These are phyloP conservation scores for Boletus insuetus DNA, from an alignment of 768 basidiomycete genomes.

Conservation along the genomic window DNA sequence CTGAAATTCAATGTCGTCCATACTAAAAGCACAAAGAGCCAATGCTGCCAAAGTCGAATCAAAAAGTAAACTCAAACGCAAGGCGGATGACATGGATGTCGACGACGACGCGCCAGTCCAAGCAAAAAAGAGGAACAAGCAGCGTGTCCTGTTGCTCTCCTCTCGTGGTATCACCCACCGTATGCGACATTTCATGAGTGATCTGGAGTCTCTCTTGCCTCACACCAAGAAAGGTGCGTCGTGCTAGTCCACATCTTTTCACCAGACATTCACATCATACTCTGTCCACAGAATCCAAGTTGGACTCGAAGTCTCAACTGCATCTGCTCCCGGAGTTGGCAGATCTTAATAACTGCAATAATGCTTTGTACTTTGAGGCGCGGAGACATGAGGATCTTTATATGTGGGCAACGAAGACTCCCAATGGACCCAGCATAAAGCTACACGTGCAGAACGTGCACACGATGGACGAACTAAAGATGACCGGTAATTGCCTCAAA, in stretches of 20 bases:
- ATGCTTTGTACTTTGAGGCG: conserved; percentile 95
- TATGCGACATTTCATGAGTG: conserved; percentile 97
- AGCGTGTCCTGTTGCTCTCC: conserved; percentile 88
- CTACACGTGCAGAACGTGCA: conserved; percentile 98
- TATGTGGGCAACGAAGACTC: conserved; percentile 94
- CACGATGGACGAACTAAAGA: conserved; percentile 99
- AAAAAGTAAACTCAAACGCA: conserved; percentile 55
- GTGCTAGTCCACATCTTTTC: not conserved
- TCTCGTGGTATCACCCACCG: conserved; percentile 94
- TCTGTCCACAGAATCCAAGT: conserved; percentile 75
- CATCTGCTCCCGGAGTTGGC: conserved; percentile 93
- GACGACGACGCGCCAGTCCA: conserved; percentile 43
- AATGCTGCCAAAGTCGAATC: conserved; percentile 50
- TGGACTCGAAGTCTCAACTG: conserved; percentile 94
- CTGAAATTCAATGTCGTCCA: conserved; percentile 51
- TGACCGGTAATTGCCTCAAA: conserved; percentile 98
- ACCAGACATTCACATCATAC: not conserved
- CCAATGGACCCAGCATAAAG: conserved; percentile 96
- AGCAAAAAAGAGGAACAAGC: conserved; percentile 81
- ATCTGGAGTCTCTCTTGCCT: conserved; percentile 84
- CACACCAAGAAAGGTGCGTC: conserved; percentile 92
- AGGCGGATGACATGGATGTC: conserved; percentile 59
- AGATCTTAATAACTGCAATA: conserved; percentile 97
- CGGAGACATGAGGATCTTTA: conserved; percentile 95
- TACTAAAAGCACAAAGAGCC: conserved; percentile 58